phyloP scores from a whole-genome alignment of 1,284 basidiomycete genomes.

The Polyporus tsugae region DNA sequence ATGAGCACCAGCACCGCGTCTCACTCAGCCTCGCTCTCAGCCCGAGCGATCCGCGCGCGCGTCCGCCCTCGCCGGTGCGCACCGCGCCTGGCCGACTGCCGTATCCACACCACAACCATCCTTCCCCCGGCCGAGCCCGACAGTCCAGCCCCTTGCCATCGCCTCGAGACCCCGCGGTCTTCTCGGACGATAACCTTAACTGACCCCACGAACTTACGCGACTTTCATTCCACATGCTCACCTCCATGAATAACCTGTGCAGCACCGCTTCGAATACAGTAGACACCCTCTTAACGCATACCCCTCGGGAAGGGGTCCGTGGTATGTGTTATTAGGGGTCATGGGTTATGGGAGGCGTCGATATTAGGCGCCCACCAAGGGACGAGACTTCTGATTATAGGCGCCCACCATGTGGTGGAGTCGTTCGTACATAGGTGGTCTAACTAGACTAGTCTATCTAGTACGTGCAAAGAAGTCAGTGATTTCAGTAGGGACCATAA shows the following conservation, averaged over 20 bases:
- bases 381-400: too few species aligned
- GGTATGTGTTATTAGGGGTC: too few species aligned
- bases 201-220: slow-evolving; percentile 1
- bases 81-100: neutral
- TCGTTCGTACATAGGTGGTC: too few species aligned
- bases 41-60: neutral
- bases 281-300: too few species aligned
- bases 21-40: neutral
- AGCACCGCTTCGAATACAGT: slow-evolving; percentile 5
- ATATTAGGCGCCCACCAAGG: too few species aligned
- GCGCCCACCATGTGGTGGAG: too few species aligned
- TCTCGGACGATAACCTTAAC: slow-evolving; percentile 8
- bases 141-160: neutral
- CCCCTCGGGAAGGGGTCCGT: too few species aligned
- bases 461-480: too few species aligned
- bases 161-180: neutral
- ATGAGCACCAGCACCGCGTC: slow-evolving; percentile 12
- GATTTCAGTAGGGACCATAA: too few species aligned
- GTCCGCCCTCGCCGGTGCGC: neutral
- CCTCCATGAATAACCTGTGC: neutral
- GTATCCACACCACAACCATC: slow-evolving; percentile 2
- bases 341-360: too few species aligned
- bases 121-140: neutral
- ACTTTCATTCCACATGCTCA: neutral
- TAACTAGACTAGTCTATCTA: too few species aligned